phyloP scores from a whole-genome alignment of 371 early-diverging fungal genomes.

The Mortierella sp. region DNA sequence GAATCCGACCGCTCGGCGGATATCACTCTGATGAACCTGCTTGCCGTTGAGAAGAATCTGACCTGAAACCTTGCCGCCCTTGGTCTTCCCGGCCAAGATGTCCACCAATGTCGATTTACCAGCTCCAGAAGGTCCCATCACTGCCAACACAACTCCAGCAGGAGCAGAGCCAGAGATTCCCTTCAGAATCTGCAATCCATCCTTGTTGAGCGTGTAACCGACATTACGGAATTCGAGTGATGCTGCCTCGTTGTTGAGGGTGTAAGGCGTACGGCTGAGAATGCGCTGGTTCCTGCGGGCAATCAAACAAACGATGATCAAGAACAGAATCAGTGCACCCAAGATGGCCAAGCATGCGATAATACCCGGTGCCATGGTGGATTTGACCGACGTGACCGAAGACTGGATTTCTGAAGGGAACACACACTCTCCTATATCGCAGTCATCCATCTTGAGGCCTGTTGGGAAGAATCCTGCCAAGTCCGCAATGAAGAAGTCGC shows the following conservation, averaged over 20 bases:
- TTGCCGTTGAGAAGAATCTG: conserved; percentile 75
- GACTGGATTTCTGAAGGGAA: conserved; percentile 43
- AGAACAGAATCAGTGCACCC: conserved; percentile 25
- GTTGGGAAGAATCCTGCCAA: conserved; percentile 43
- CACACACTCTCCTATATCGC: conserved; percentile 48
- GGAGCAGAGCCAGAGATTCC: conserved; percentile 49
- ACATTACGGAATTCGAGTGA: conserved; percentile 54
- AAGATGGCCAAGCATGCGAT: conserved; percentile 37
- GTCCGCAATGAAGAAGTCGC: conserved; percentile 33
- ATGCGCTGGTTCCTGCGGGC: conserved; percentile 35
- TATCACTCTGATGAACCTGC: conserved; percentile 58
- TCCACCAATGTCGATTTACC: conserved; percentile 79
- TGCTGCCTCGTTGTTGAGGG: conserved; percentile 41
- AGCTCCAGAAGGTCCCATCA: conserved; percentile 80
- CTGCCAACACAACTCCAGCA: conserved; percentile 60
- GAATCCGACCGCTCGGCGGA: conserved; percentile 79
- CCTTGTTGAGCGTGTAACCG: conserved; percentile 50
- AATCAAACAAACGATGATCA: conserved; percentile 33
- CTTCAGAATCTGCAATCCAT: conserved; percentile 49
- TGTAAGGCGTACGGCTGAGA: conserved; percentile 33
- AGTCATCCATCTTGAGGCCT: conserved; percentile 40
- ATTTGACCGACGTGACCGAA: conserved; percentile 8
- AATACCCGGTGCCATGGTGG: conserved; percentile 32
- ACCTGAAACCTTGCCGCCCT: conserved; percentile 69
- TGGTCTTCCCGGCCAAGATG: conserved; percentile 76